Percentiles rank a stretch among this genome's conserved stretches.
These are phyloP conservation scores for Jaenimonas drosophilae DNA, from an alignment of 208 protist genomes.

Conservation along the genomic window DNA sequence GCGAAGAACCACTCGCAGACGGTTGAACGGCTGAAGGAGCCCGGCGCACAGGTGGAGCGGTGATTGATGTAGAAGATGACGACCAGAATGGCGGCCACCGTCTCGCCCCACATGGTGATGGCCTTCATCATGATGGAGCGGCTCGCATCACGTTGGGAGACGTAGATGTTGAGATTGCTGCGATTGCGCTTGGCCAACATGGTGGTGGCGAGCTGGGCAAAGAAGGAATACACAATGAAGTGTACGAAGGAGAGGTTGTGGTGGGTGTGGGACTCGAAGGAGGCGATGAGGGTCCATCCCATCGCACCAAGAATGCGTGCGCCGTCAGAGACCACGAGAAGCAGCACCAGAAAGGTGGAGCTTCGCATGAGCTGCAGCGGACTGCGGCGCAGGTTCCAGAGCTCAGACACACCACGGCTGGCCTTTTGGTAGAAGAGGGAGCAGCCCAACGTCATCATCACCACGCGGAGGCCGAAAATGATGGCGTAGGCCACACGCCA, in stretches of 20 bases:
- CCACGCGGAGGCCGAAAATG: conserved; percentile 40
- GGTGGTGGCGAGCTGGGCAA: conserved; percentile 27
- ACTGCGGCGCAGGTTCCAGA: conserved; percentile 15
- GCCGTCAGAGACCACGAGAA: conserved; percentile 38
- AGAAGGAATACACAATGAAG: conserved; percentile 47
- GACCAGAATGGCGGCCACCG: conserved; percentile 18
- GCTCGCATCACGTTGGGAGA: conserved; percentile 20
- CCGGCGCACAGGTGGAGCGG: conserved; percentile 40
- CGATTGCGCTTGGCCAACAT: conserved; percentile 30
- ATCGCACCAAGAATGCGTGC: conserved; percentile 28
- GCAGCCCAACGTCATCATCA: conserved; percentile 35
- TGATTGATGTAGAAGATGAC: conserved; percentile 44
- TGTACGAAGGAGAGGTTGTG: conserved; percentile 55
- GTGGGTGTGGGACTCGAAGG: conserved; percentile 34
- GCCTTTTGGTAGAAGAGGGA: conserved; percentile 47
- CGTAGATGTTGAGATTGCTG: conserved; percentile 49
- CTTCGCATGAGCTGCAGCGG: conserved; percentile 20
- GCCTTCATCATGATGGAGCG: conserved; percentile 32
- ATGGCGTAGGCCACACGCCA: conserved; percentile 51
- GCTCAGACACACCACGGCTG: conserved; percentile 27
- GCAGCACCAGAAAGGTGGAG: conserved; percentile 32
- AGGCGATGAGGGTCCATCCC: conserved; percentile 48
- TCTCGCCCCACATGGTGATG: conserved; percentile 30
- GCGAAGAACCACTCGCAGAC: conserved; percentile 68
- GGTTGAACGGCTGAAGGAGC: conserved; percentile 50